phyloP scores from a whole-genome alignment of 345 rosid genomes.

The Anastatica hierochuntica region DNA sequence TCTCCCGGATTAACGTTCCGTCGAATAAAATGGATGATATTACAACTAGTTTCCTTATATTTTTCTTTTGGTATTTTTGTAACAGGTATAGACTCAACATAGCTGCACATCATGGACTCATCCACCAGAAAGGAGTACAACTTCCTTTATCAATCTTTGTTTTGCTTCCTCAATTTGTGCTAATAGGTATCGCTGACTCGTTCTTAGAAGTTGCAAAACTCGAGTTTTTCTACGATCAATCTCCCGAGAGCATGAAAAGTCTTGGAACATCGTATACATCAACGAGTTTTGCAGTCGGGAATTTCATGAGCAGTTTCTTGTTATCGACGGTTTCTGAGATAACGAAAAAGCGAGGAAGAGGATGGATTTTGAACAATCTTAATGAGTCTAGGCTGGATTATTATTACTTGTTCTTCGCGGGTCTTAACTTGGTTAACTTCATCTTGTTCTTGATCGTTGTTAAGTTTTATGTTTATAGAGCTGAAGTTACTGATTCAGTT shows the following conservation, averaged over 20 bases:
- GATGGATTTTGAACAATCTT: slow-evolving; percentile 65
- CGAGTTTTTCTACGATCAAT: slow-evolving; percentile 85
- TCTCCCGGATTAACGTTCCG: too few species aligned
- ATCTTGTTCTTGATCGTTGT: slow-evolving; percentile 43
- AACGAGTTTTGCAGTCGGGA: slow-evolving; percentile 50
- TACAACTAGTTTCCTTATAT: neutral
- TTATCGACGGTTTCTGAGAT: slow-evolving; percentile 37
- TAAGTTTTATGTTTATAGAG: slow-evolving; percentile 42
- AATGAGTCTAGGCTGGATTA: slow-evolving; percentile 61
- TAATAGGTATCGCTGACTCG: slow-evolving; percentile 66
- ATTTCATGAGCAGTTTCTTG: slow-evolving; percentile 59
- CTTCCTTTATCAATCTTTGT: slow-evolving; percentile 53
- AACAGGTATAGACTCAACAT: slow-evolving; percentile 45
- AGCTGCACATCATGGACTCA: slow-evolving; percentile 29
- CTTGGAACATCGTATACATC: slow-evolving; percentile 64
- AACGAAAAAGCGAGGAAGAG: slow-evolving; percentile 36
- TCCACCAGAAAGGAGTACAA: slow-evolving; percentile 10
- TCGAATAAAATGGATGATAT: too few species aligned
- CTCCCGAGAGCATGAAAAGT: slow-evolving; percentile 76
- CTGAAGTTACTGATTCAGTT: slow-evolving; percentile 43
- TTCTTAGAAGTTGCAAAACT: slow-evolving; percentile 69
- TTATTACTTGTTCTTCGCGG: slow-evolving; percentile 52
- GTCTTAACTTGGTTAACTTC: slow-evolving; percentile 43
- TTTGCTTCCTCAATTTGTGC: slow-evolving; percentile 62
- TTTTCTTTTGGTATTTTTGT: neutral